These are phyloP conservation scores for Termitomyces titanicus DNA, from an alignment of 768 basidiomycete species.

Conservation along the genomic window DNA sequence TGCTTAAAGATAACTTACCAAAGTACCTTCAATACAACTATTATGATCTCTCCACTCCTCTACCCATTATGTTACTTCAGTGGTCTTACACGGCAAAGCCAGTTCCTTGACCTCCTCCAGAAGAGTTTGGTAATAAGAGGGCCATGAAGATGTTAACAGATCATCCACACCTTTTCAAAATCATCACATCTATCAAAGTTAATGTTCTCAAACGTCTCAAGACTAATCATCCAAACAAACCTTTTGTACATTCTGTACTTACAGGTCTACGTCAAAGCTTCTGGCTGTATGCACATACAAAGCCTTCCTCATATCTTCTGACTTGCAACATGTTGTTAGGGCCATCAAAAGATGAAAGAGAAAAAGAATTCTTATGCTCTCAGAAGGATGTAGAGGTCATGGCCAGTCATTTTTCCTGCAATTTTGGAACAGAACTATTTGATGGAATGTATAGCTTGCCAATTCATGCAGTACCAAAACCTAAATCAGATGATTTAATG, in stretches of 20 bases:
- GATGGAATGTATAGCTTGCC: background rate
- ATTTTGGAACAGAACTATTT: background rate
- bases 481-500: background rate
- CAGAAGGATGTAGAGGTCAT: background rate
- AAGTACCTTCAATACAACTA: too few relatives aligned
- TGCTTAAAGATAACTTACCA: too few relatives aligned
- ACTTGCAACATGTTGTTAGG: background rate
- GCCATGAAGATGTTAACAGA: too few relatives aligned
- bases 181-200: constrained; percentile 27
- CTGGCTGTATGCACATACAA: constrained; percentile 36
- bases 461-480: background rate
- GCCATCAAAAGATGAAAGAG: background rate
- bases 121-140: too few relatives aligned
- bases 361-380: background rate
- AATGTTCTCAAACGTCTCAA: constrained; percentile 13
- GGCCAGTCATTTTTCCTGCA: background rate
- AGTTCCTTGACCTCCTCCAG: too few relatives aligned
- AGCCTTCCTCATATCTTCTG: constrained; percentile 12
- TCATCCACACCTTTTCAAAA: constrained; percentile 23
- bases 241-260: constrained; percentile 32
- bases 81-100: too few relatives aligned
- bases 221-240: constrained; percentile 11
- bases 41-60: too few relatives aligned
- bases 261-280: constrained; percentile 31
- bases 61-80: too few relatives aligned